These are phyloP conservation scores for Stemphylium lycopersici DNA, from an alignment of 2,329 filamentous ascomycete genomes.

Conservation along the genomic window DNA sequence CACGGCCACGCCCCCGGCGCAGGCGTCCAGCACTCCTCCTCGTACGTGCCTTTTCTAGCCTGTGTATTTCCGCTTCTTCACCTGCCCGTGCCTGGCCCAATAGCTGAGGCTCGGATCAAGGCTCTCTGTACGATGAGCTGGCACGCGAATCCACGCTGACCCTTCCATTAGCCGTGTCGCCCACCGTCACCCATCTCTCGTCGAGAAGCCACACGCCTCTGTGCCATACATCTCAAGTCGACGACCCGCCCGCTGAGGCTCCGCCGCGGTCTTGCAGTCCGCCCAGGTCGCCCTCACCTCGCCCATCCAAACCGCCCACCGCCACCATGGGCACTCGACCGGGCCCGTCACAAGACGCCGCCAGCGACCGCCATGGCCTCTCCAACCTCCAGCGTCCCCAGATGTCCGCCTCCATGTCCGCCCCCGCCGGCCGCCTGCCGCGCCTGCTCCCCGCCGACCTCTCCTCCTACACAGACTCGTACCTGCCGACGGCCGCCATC, in stretches of 20 bases:
- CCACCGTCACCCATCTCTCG: conserved; percentile 57
- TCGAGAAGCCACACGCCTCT: conserved; percentile 64
- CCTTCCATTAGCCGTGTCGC: conserved; percentile 56
- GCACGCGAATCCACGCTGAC: conserved; percentile 44
- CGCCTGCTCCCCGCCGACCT: conserved; percentile 68
- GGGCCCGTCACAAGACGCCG: conserved; percentile 35
- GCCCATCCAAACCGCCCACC: conserved; percentile 29
- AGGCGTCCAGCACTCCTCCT: conserved; percentile 59
- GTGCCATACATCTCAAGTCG: conserved; percentile 53
- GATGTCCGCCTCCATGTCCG: conserved; percentile 53
- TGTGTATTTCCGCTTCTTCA: neutral
- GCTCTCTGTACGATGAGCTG: conserved; percentile 51
- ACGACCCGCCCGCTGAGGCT: conserved; percentile 59
- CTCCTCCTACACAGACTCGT: conserved; percentile 69
- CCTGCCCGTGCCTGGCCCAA: conserved; percentile 26
- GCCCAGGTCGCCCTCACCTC: conserved; percentile 53
- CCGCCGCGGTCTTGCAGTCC: conserved; percentile 64
- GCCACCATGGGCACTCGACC: conserved; percentile 47
- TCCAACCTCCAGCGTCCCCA: conserved; percentile 34
- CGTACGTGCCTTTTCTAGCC: conserved; percentile 58
- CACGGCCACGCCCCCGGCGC: conserved; percentile 64
- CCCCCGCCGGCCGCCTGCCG: conserved; percentile 54
- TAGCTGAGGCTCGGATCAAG: conserved; percentile 37
- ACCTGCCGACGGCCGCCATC: conserved; percentile 61
- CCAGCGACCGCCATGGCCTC: conserved; percentile 13